Evolutionary conservation across 768 basidiomycete genomes (phyloP).

Genomic region (Mycena crocata): DNA sequence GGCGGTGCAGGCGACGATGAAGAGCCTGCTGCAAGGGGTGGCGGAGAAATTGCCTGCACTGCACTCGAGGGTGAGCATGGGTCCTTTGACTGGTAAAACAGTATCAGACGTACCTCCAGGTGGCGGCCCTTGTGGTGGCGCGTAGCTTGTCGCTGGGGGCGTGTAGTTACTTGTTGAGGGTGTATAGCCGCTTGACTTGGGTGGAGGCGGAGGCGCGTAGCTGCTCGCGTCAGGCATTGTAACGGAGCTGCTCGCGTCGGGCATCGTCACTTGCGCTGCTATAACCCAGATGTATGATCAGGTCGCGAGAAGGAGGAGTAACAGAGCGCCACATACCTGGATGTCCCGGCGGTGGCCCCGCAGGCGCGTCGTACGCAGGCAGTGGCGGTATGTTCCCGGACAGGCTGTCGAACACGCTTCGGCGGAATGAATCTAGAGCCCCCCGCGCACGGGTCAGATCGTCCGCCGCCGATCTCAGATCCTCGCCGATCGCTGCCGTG

Average conservation of each 20-base stretch:
- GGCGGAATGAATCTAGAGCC: constrained; percentile 31
- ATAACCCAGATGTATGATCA: neutral
- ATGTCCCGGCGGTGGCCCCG: neutral
- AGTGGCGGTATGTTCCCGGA: neutral
- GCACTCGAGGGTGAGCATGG: neutral
- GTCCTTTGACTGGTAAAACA: neutral
- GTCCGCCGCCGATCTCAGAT: constrained; percentile 34
- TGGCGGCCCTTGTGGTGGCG: constrained; percentile 17
- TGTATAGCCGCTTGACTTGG: neutral
- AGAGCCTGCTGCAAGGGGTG: neutral
- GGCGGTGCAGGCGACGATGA: neutral
- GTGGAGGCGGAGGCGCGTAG: neutral
- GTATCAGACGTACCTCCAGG: neutral
- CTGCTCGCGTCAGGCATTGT: too few species aligned
- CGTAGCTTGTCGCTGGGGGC: constrained; percentile 10
- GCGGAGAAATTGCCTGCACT: neutral
- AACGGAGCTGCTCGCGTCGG: too few species aligned
- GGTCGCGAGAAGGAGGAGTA: too few species aligned
- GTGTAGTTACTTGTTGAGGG: too few species aligned
- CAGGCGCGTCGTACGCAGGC: neutral
- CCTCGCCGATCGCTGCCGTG: constrained; percentile 25
- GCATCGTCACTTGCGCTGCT: constrained; percentile 1
- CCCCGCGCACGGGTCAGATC: constrained; percentile 25
- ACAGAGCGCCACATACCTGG: neutral
- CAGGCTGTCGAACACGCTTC: constrained; percentile 18